Percentiles rank a stretch among this genome's conserved stretches.
Conservation (phyloP, 768 basidiomycete genomes). For the Mycena floridula region DNA sequence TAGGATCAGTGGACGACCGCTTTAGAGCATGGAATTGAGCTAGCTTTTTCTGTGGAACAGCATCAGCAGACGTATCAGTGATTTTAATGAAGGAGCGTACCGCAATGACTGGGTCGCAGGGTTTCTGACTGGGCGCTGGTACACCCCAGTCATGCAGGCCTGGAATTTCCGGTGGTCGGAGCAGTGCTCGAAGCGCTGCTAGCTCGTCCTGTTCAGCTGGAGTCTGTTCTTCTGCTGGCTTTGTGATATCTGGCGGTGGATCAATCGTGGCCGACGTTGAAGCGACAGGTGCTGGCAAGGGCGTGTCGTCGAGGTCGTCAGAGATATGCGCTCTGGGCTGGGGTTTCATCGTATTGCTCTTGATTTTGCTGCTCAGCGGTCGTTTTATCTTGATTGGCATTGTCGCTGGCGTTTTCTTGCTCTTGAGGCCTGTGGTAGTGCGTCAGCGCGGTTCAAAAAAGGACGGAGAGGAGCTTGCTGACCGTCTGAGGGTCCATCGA, state of each 20-base stretch:
- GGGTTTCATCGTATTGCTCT: conserved; percentile 1
- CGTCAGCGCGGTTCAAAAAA: not conserved
- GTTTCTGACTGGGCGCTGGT: conserved; percentile 45
- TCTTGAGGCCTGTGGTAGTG: not conserved
- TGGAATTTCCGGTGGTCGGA: conserved; percentile 59
- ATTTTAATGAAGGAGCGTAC: conserved; percentile 34
- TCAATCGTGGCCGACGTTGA: conserved; percentile 1
- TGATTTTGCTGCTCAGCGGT: conserved; percentile 40
- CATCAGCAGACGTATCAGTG: not conserved
- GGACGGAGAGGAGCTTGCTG: conserved; percentile 10
- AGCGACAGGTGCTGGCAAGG: conserved; percentile 6
- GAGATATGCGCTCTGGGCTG: conserved; percentile 41
- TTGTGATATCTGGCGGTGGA: conserved; percentile 14
- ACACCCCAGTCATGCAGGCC: conserved; percentile 76
- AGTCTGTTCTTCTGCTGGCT: too few species aligned
- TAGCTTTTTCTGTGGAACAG: conserved; percentile 61
- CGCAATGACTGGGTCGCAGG: conserved; percentile 58
- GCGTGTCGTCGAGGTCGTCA: conserved; percentile 31
- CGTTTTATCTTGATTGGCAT: conserved; percentile 58
- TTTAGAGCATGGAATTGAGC: conserved; percentile 74
- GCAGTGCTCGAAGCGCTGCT: conserved; percentile 43
- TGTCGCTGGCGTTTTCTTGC: conserved; percentile 30
- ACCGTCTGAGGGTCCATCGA: conserved; percentile 37
- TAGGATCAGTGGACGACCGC: conserved; percentile 49
- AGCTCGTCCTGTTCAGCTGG: too few species aligned